Evolutionary conservation across 1,284 basidiomycete species (phyloP), one percentile per base, ranked within the genome.

Genomic region (Mycena sp.): DNA sequence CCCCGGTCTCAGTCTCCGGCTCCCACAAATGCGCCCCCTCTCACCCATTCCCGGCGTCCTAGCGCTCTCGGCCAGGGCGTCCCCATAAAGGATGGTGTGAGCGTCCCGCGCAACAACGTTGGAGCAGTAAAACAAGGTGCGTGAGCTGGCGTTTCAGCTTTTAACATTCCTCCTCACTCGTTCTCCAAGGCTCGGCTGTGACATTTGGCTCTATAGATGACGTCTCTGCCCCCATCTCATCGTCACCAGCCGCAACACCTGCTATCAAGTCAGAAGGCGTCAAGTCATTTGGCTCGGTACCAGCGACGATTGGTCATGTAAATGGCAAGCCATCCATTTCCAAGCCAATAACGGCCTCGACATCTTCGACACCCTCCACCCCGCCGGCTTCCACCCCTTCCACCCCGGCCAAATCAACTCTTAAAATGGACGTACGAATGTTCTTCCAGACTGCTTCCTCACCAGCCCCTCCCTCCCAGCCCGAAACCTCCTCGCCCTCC

Each of bases 161-260:
- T 28, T 54, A 45, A 19, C 49, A 41, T 50, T 43, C 60, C 37
- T 48, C 41, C 32, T 49, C 55, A 53, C 68, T 58, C 56, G 43
- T 50, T 49, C 25, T 32, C 23, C 32, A 64, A 91, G 88, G 84
- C 70, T 85, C 87, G 62, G 77, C 84, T 63, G 87, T 91, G 69
- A 92, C 85, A 67, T 95, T 95, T 80, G 94, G 94, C 71, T 94
- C 94, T 45, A 92, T 95, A 83, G 87, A 90, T 76, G 87, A 92
- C 76, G 81, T 80, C 67, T 80, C 85, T 64, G 85, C 87, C 56
- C 83, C 88, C 65, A 87, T 90, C 69, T 89, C 90, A 38, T 87
- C 89, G 52, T 89, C 89, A 32, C 87, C 91, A 41, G 87, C 88
- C 54, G 75, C 85, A 54, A 82, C 84, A 43, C 87, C 91, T 44